Evolutionary conservation across 2,329 filamentous ascomycete species (phyloP).

Genomic region (Penicillium sp.): DNA sequence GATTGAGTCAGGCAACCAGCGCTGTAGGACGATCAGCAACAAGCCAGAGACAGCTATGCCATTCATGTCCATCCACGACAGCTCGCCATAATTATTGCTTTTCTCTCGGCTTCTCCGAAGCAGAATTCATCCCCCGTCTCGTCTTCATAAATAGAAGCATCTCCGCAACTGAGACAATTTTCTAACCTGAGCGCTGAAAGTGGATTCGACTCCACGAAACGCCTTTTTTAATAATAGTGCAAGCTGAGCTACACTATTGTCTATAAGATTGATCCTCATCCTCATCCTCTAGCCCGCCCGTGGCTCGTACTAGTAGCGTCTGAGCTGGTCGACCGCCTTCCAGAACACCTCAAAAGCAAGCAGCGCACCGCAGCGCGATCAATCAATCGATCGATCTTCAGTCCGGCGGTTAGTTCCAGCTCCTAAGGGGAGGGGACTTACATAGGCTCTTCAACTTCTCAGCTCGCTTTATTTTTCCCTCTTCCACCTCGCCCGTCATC

Average conservation of each 20-base stretch:
- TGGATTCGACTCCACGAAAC: conserved; percentile 14
- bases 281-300: conserved; percentile 29
- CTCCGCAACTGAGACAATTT: conserved; percentile 29
- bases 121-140: neutral
- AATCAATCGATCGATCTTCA: neutral
- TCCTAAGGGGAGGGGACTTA: conserved; percentile 25
- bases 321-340: conserved; percentile 34
- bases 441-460: conserved; percentile 9
- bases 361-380: neutral
- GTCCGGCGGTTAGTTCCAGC: conserved; percentile 16
- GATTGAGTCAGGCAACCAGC: conserved; percentile 1
- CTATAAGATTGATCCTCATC: neutral
- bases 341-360: conserved; percentile 20
- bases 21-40: conserved; percentile 8
- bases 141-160: conserved; percentile 15
- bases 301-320: conserved; percentile 8
- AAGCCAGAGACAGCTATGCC: conserved; percentile 4
- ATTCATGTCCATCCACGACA: conserved; percentile 12
- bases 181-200: conserved; percentile 27
- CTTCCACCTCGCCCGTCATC: neutral
- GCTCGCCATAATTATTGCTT: conserved; percentile 9
- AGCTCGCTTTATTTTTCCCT: conserved; percentile 10
- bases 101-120: conserved; percentile 8
- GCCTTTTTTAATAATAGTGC: conserved; percentile 4
- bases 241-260: neutral